Base-by-base conservation (phyloP, 2,329 filamentous ascomycete genomes). In the Fusarium praegraminearum region DNA sequence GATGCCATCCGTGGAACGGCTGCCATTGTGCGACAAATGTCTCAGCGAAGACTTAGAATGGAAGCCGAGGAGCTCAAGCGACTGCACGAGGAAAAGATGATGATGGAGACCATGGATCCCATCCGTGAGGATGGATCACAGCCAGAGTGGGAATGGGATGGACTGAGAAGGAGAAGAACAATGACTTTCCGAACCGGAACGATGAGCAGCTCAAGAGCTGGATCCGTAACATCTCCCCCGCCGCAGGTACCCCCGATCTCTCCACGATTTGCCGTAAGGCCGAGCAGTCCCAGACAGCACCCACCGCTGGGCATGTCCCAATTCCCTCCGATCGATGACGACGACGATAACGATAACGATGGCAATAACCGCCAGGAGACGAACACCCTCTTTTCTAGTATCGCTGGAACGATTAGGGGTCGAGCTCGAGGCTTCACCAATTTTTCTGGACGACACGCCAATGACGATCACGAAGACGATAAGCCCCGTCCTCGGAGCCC, bases 1-100 rank as follows among this genome's bases (percentile, higher is more conserved):
- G 96, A 99, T 79, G 94, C 96, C 12, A 97, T 99, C 75, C 93
- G 96, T 71, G 96, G 95, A 65, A 85, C 95, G 18, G 94, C 93
- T 9, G 93, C 94, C 47, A 93, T 99, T 62, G 86, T 99, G 55
- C 89, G 96, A 67, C 89, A 92, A 16, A 85, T 99, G 51, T 98
- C 94, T 1, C 85, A 85, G 13, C 86, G 90, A 1, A 87, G 96
- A 65, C 87, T 91, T 65, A 91, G 91, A 76, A 91, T 91, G 83
- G 93, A 98, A 78, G 84, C 89, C 10, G 89, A 93, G 45, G 96
- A 98, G 78, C 87, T 91, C 22, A 91, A 88, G 72, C 89, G 93
- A 33, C 84, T 97, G 60, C 90, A 91, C 63, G 90, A 94, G 73
- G 95, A 98, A 75, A 93, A 90, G 76, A 82, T 87, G 74, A 83